Percentiles rank a stretch among this genome's conserved stretches.
These are phyloP conservation scores for Nakataea oryzae DNA, from an alignment of 2,329 filamentous ascomycete species.

Conservation along the genomic window DNA sequence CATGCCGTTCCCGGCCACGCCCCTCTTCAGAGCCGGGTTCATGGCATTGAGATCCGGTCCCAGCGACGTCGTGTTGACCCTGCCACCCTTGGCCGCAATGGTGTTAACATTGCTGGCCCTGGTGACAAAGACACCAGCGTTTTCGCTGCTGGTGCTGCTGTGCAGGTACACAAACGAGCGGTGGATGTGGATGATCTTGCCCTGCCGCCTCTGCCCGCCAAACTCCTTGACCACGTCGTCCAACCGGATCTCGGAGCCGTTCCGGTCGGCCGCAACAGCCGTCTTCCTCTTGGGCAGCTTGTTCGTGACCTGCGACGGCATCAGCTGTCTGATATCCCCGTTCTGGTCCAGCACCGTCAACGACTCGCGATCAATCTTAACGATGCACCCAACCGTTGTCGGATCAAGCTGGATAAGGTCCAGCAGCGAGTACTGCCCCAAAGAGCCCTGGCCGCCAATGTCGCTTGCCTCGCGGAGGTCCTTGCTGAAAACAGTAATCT, in stretches of 20 bases:
- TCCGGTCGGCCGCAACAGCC: conserved; percentile 84
- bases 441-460: conserved; percentile 70
- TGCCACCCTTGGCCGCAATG: conserved; percentile 86
- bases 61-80: conserved; percentile 48
- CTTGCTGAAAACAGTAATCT: conserved; percentile 97
- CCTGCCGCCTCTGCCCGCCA: conserved; percentile 73
- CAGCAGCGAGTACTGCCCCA: conserved; percentile 86
- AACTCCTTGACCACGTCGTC: conserved; percentile 91
- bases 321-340: conserved; percentile 67
- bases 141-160: conserved; percentile 74
- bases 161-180: conserved; percentile 87
- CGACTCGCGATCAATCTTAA: conserved; percentile 92
- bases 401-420: conserved; percentile 91
- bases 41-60: conserved; percentile 78
- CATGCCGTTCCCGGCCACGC: conserved; percentile 39
- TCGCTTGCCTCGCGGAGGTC: conserved; percentile 90
- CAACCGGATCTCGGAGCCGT: conserved; percentile 82
- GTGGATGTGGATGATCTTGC: conserved; percentile 88
- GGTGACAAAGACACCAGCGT: conserved; percentile 81
- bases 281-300: conserved; percentile 74
- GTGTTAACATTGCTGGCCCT: conserved; percentile 79
- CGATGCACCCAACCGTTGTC: conserved; percentile 82
- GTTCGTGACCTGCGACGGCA: conserved; percentile 87
- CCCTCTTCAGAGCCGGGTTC: conserved; percentile 78
- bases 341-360: conserved; percentile 86